A percentile compares a stretch with the other conserved stretches of the same genome.
Conservation (phyloP, 768 basidiomycete genomes). For the Lactarius sp. region DNA sequence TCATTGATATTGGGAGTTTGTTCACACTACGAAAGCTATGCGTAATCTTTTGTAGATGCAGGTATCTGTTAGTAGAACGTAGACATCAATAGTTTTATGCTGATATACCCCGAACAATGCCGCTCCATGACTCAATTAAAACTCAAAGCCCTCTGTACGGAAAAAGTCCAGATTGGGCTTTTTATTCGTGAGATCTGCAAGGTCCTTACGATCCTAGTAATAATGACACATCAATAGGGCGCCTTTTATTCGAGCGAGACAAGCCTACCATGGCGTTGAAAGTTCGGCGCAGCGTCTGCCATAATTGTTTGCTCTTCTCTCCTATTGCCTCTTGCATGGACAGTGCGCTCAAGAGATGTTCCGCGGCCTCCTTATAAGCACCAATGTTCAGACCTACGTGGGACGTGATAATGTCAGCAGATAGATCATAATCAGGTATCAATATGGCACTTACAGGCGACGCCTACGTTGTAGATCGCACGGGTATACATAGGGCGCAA, state of each 20-base stretch:
- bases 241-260: background rate
- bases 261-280: slow-evolving; percentile 71
- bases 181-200: slow-evolving; percentile 69
- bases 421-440: background rate
- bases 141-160: slow-evolving; percentile 84
- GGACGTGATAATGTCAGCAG: slow-evolving; percentile 6
- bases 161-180: slow-evolving; percentile 67
- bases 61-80: background rate
- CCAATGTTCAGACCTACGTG: slow-evolving; percentile 87
- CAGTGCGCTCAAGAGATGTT: slow-evolving; percentile 87
- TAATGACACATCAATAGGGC: slow-evolving; percentile 7
- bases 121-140: slow-evolving; percentile 37
- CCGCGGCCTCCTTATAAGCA: slow-evolving; percentile 90
- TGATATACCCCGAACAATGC: background rate
- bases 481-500: slow-evolving; percentile 94
- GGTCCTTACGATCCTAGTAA: slow-evolving; percentile 69
- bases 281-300: slow-evolving; percentile 82
- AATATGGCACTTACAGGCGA: slow-evolving; percentile 68
- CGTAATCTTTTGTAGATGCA: slow-evolving; percentile 4
- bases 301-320: slow-evolving; percentile 78
- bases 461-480: slow-evolving; percentile 96
- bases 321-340: slow-evolving; percentile 67
- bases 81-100: background rate
- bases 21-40: background rate
- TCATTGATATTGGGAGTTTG: slow-evolving; percentile 25